Conservation (phyloP, 257 asterid species). For the Gentiana macrophylla region DNA sequence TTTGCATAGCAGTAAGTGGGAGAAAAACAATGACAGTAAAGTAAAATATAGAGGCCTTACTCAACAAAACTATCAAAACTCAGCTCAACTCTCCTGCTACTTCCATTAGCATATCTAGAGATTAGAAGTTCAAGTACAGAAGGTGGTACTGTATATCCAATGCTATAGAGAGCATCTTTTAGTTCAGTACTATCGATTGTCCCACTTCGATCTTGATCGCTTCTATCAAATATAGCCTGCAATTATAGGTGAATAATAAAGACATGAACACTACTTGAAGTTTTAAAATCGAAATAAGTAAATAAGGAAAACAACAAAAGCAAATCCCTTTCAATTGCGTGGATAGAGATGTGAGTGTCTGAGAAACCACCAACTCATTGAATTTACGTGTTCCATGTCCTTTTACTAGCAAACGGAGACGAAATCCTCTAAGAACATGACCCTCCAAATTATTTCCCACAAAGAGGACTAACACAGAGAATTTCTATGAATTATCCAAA, state of each 20-base stretch:
- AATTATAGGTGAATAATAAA: background rate
- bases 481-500: too few relatives aligned
- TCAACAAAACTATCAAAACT: constrained; percentile 71
- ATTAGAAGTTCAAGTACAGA: constrained; percentile 62
- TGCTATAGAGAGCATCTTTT: constrained; percentile 64
- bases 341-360: too few relatives aligned
- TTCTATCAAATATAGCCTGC: constrained; percentile 64
- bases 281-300: background rate
- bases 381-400: too few relatives aligned
- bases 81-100: constrained; percentile 48
- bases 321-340: too few relatives aligned
- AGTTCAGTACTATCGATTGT: constrained; percentile 66
- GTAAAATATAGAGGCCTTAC: constrained; percentile 31
- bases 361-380: too few relatives aligned
- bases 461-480: too few relatives aligned
- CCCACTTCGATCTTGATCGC: constrained; percentile 77
- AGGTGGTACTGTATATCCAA: constrained; percentile 72
- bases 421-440: too few relatives aligned
- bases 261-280: too few relatives aligned
- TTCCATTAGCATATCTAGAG: constrained; percentile 68
- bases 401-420: too few relatives aligned
- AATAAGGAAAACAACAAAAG: background rate
- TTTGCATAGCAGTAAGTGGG: background rate
- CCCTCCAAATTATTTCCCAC: too few relatives aligned
- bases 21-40: background rate